A percentile compares a stretch with the other conserved stretches of the same genome.
phyloP scores from a whole-genome alignment of 1,139 yeast species.

The Ogataea hybrid region DNA sequence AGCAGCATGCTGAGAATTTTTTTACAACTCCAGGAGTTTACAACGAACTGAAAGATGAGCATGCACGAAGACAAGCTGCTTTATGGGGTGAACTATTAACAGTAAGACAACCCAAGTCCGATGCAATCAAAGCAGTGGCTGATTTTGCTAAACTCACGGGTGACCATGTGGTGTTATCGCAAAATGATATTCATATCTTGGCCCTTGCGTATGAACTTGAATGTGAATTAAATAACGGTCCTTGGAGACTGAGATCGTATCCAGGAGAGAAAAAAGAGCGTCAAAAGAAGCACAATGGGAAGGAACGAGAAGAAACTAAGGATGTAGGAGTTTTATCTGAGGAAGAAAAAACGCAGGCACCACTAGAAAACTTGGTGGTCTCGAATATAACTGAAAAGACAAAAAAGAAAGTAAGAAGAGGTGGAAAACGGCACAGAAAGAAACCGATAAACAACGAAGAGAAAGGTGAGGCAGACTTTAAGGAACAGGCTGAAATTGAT shows the following conservation, averaged over 20 bases:
- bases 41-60: constrained; percentile 82
- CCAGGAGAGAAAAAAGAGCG: constrained; percentile 59
- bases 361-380: too few relatives aligned
- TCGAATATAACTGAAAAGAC: too few relatives aligned
- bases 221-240: constrained; percentile 64
- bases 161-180: constrained; percentile 82
- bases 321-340: constrained; percentile 13
- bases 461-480: constrained; percentile 6
- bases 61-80: constrained; percentile 72
- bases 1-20: constrained; percentile 64
- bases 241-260: constrained; percentile 61
- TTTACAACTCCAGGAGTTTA: constrained; percentile 92
- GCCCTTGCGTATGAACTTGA: constrained; percentile 92
- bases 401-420: constrained; percentile 56
- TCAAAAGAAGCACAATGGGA: constrained; percentile 13
- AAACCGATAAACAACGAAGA: constrained; percentile 34
- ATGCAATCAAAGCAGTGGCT: constrained; percentile 60
- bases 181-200: constrained; percentile 87
- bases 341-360: constrained; percentile 46
- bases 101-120: constrained; percentile 74
- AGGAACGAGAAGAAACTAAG: constrained; percentile 19
- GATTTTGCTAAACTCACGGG: constrained; percentile 87
- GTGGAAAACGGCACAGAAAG: constrained; percentile 61
- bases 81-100: constrained; percentile 68
- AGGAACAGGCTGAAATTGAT: neutral